A percentile compares a stretch with the other conserved stretches of the same genome.
Conservation (phyloP, 83 land plant species). For the Diphasiastrum complanatum region DNA sequence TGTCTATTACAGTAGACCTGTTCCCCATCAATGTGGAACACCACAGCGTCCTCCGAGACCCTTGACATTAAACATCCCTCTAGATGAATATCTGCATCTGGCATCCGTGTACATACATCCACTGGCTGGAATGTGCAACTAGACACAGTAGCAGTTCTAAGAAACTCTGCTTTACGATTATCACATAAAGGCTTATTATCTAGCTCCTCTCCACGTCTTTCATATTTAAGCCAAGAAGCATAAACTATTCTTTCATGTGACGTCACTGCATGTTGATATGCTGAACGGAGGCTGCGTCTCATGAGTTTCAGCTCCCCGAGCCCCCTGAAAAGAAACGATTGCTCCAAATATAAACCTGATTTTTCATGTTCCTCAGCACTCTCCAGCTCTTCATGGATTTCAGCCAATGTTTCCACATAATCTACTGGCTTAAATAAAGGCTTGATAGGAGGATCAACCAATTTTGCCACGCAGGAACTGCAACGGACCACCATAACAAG, state of each 20-base stretch:
- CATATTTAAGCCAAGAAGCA: constrained; percentile 61
- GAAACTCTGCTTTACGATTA: constrained; percentile 3
- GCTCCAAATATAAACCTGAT: constrained; percentile 45
- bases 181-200: constrained; percentile 13
- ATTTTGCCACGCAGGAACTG: constrained; percentile 51
- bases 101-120: constrained; percentile 12
- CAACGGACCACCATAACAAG: too few relatives aligned
- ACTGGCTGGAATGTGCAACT: constrained; percentile 5
- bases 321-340: constrained; percentile 46
- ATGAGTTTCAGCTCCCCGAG: constrained; percentile 55
- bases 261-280: constrained; percentile 44
- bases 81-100: constrained; percentile 24
- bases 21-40: constrained; percentile 56
- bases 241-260: constrained; percentile 49
- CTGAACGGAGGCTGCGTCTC: constrained; percentile 55
- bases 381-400: constrained; percentile 40
- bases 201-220: constrained; percentile 68
- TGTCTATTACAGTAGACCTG: constrained; percentile 56
- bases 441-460: constrained; percentile 64
- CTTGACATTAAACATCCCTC: constrained; percentile 7
- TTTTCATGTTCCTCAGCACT: constrained; percentile 25
- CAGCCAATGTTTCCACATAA: constrained; percentile 56
- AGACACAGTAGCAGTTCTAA: not conserved
- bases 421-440: constrained; percentile 67
- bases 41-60: constrained; percentile 41